Conservation (phyloP, 495 filamentous ascomycete species). For the Neurospora intermedia region DNA sequence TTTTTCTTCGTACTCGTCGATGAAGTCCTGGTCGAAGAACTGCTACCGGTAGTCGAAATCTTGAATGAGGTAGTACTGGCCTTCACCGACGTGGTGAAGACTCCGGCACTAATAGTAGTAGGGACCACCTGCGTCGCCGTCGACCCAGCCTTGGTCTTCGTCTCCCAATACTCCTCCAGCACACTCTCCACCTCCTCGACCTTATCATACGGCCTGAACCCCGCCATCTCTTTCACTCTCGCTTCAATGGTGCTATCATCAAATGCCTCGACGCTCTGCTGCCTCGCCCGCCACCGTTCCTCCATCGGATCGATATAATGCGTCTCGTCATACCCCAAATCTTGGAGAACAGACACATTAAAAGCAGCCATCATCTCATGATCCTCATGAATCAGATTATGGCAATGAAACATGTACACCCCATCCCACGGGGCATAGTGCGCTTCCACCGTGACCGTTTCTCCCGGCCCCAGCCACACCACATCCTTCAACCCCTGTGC, state of each 20-base stretch:
- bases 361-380: slow-evolving; percentile 54
- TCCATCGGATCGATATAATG: slow-evolving; percentile 29
- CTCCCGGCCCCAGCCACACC: slow-evolving; percentile 35
- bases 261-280: background rate
- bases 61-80: background rate
- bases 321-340: slow-evolving; percentile 38
- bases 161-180: slow-evolving; percentile 18
- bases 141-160: slow-evolving; percentile 4
- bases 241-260: background rate
- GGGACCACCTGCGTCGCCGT: background rate
- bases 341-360: slow-evolving; percentile 38
- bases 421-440: slow-evolving; percentile 44
- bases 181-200: slow-evolving; percentile 14
- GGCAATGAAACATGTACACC: slow-evolving; percentile 48
- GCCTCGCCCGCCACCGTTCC: slow-evolving; percentile 16
- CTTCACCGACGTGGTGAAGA: too few species aligned
- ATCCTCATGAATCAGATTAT: slow-evolving; percentile 50
- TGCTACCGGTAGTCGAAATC: background rate
- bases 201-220: slow-evolving; percentile 18
- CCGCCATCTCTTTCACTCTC: slow-evolving; percentile 21
- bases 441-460: slow-evolving; percentile 38
- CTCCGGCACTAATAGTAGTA: background rate
- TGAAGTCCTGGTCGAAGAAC: background rate
- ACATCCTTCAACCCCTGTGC: slow-evolving; percentile 41
- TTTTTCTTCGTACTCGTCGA: background rate